Evolutionary conservation across 345 rosid species (phyloP).

Genomic region (Schrenkiella parvula): DNA sequence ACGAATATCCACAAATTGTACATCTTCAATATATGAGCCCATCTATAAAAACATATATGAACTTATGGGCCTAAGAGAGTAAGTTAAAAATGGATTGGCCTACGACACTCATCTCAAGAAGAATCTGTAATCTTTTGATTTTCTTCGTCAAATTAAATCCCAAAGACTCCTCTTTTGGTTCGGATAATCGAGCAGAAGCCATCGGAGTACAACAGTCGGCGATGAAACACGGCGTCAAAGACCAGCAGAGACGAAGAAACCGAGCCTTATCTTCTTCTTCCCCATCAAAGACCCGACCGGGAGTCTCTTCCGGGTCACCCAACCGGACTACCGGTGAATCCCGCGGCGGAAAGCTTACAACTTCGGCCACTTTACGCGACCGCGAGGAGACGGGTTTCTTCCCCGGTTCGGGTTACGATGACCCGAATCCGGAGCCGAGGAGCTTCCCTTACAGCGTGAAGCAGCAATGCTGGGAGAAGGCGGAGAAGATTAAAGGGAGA

Average conservation of each 20-base stretch:
- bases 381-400: slow-evolving; percentile 36
- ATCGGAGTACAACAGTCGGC: not conserved
- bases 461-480: slow-evolving; percentile 96
- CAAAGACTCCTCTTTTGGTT: not conserved
- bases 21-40: not conserved
- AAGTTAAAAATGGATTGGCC: slow-evolving; percentile 24
- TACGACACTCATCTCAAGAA: slow-evolving; percentile 18
- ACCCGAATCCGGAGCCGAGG: slow-evolving; percentile 57
- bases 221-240: slow-evolving; percentile 41
- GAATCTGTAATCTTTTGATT: slow-evolving; percentile 31
- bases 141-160: slow-evolving; percentile 16
- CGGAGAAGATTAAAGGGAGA: slow-evolving; percentile 81
- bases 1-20: not conserved
- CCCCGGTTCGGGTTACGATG: slow-evolving; percentile 41
- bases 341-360: slow-evolving; percentile 32
- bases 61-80: slow-evolving; percentile 18
- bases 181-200: not conserved
- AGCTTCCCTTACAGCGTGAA: slow-evolving; percentile 82
- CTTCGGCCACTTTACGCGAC: slow-evolving; percentile 52
- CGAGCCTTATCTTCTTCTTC: slow-evolving; percentile 40
- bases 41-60: not conserved
- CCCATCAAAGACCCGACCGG: slow-evolving; percentile 34
- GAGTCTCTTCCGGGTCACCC: slow-evolving; percentile 10
- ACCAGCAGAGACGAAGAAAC: slow-evolving; percentile 33
- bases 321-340: slow-evolving; percentile 20